phyloP scores from a whole-genome alignment of 495 filamentous ascomycete species.

The Pyrenula massariospora region DNA sequence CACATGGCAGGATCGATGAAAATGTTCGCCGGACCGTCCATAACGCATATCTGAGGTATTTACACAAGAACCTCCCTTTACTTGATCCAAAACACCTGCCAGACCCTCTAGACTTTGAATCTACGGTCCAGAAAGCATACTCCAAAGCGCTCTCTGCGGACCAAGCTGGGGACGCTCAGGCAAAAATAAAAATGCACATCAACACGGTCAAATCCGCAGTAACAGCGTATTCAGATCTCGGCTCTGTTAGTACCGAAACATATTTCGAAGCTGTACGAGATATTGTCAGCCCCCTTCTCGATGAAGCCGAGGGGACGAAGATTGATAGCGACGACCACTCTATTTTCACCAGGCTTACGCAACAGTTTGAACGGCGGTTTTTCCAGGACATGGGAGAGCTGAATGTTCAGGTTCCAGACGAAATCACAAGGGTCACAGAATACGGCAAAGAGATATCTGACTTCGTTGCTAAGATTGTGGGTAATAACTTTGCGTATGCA shows the following conservation, averaged over 20 bases:
- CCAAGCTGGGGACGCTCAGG: constrained; percentile 60
- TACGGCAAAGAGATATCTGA: constrained; percentile 74
- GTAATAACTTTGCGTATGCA: constrained; percentile 76
- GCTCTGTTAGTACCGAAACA: constrained; percentile 33
- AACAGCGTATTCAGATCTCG: constrained; percentile 33
- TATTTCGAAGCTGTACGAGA: constrained; percentile 46
- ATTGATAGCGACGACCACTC: constrained; percentile 64
- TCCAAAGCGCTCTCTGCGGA: constrained; percentile 48
- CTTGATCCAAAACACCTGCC: constrained; percentile 28
- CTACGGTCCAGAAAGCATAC: constrained; percentile 49
- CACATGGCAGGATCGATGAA: constrained; percentile 30
- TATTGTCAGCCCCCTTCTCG: constrained; percentile 78
- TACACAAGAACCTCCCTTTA: constrained; percentile 64
- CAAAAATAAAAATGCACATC: constrained; percentile 90
- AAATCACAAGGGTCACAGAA: constrained; percentile 77
- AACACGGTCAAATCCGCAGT: constrained; percentile 58
- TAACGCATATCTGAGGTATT: constrained; percentile 59
- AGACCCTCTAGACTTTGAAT: constrained; percentile 35
- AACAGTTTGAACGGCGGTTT: constrained; percentile 73
- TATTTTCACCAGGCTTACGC: constrained; percentile 71
- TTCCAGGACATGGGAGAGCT: constrained; percentile 72
- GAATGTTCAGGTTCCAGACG: constrained; percentile 75
- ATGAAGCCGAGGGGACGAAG: constrained; percentile 59
- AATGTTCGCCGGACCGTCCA: constrained; percentile 43
- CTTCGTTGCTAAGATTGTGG: constrained; percentile 65